Percentiles rank a stretch among this genome's conserved stretches.
Conservation (phyloP, 352 stramenopile genomes). For the Pythium aphanidermatum region DNA sequence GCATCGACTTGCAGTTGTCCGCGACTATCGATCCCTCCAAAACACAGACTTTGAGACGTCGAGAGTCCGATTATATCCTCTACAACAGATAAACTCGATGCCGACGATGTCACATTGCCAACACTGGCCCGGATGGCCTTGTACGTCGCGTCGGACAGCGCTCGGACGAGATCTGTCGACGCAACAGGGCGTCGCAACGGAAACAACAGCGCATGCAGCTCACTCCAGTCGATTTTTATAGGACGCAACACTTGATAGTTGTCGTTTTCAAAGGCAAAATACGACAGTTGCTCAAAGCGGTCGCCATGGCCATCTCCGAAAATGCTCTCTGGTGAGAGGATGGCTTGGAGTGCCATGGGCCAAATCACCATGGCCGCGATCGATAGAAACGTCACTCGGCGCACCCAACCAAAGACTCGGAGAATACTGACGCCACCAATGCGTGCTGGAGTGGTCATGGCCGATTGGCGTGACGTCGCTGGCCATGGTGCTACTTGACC, state of each 20-base stretch:
- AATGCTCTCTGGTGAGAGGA: slow-evolving; percentile 24
- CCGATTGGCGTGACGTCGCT: too few species aligned
- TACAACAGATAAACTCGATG: slow-evolving; percentile 12
- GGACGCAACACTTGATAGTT: slow-evolving; percentile 30
- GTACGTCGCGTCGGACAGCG: slow-evolving; percentile 17
- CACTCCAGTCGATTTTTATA: slow-evolving; percentile 17
- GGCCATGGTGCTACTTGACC: too few species aligned
- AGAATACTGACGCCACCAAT: too few species aligned
- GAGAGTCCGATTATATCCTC: slow-evolving; percentile 22
- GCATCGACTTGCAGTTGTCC: slow-evolving; percentile 29
- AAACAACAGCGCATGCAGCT: slow-evolving; percentile 20
- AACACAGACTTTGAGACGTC: slow-evolving; percentile 20
- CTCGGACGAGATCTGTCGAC: slow-evolving; percentile 18
- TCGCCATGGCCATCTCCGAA: slow-evolving; percentile 40
- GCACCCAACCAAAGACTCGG: background rate
- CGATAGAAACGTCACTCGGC: slow-evolving; percentile 15
- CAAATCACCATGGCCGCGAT: slow-evolving; percentile 33
- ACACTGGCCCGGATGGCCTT: slow-evolving; percentile 16
- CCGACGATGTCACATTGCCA: slow-evolving; percentile 20
- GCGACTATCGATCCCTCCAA: slow-evolving; percentile 28
- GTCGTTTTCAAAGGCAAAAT: slow-evolving; percentile 26
- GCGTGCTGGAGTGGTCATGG: too few species aligned
- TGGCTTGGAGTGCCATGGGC: slow-evolving; percentile 25
- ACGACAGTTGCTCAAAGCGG: slow-evolving; percentile 28
- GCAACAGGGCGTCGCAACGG: background rate